These are phyloP conservation scores for Gonium pectorale DNA, from an alignment of 139 green algal genomes.

Conservation along the genomic window DNA sequence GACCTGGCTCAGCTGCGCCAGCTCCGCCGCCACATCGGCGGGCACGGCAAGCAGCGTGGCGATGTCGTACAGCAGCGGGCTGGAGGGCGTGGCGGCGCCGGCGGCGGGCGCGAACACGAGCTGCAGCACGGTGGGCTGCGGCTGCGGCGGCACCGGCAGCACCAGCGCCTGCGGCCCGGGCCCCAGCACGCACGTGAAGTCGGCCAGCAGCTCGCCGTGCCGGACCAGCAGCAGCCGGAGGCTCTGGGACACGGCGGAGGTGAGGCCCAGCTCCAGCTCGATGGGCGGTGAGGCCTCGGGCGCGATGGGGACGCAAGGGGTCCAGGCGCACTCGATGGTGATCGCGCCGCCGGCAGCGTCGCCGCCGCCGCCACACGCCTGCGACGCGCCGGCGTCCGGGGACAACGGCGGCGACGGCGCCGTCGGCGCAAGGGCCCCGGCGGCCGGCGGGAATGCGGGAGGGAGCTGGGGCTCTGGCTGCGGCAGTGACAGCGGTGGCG, in stretches of 20 bases:
- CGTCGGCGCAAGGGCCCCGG: background rate
- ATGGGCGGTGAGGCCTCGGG: conserved; percentile 37
- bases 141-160: conserved; percentile 43
- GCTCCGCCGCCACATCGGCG: conserved; percentile 17
- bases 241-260: conserved; percentile 9
- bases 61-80: conserved; percentile 45
- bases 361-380: background rate
- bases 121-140: conserved; percentile 25
- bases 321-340: conserved; percentile 71
- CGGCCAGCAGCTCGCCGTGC: conserved; percentile 33
- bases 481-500: background rate
- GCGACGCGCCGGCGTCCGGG: background rate
- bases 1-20: conserved; percentile 40
- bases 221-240: conserved; percentile 40
- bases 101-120: conserved; percentile 36
- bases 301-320: conserved; percentile 87
- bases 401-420: background rate
- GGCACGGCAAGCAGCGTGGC: conserved; percentile 37
- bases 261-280: conserved; percentile 29
- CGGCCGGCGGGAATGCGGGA: too few relatives aligned
- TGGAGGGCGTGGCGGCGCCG: conserved; percentile 31
- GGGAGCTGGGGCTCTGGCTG: too few relatives aligned
- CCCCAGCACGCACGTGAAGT: conserved; percentile 37
- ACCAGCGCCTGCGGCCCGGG: conserved; percentile 15
- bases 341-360: background rate